Evolutionary conservation across 768 basidiomycete genomes (phyloP), one percentile per base, ranked within the genome.

Genomic region (Leccinum incarnatum): DNA sequence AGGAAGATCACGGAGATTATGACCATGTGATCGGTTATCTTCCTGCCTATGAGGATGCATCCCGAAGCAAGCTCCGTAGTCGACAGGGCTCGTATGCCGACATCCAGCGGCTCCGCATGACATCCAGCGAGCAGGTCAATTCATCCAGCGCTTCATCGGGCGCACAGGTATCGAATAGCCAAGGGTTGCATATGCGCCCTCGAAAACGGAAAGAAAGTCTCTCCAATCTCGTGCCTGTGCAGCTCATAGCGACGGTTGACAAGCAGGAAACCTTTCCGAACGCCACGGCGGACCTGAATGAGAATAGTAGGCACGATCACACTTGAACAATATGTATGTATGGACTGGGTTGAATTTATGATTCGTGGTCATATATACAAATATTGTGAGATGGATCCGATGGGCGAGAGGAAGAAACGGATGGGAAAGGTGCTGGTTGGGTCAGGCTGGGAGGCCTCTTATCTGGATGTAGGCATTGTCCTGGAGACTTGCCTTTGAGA

Each of bases 1-100:
- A 93, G 27, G 93, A 95, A 68, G 92, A 93, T 53, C 82, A 84
- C 51, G 93, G 92, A 42, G 94, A 96, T 74, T 95, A 95, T 71
- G 94, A 96, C 70, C 85, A 95, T 73, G 89, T 95, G 50, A 81
- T 93, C 51, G 83, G 85, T 10, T 78, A 86, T 61, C 73, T 93
- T 55, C 80, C 80, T 19, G 65, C 74, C 10, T 77, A 81, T 54
- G 83, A 83, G 55, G 82, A 82, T 54, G 67, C 68, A 57, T 62
- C 63, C 60, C 65, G 69, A 61, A 72, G 69, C 63, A 84, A 82
- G 65, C 72, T 77, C 27, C 82, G 82, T 52, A 89, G 84, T 71
- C 83, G 84, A 19, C 83, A 83, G 59, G 84, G 82, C 50, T 91
- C 89, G 21, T 93, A 89, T 65, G 91, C 91, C n/a, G 87, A 93